Conservation (phyloP, 192 early-diverging fungal genomes). For the Rhizophagus clarus region DNA sequence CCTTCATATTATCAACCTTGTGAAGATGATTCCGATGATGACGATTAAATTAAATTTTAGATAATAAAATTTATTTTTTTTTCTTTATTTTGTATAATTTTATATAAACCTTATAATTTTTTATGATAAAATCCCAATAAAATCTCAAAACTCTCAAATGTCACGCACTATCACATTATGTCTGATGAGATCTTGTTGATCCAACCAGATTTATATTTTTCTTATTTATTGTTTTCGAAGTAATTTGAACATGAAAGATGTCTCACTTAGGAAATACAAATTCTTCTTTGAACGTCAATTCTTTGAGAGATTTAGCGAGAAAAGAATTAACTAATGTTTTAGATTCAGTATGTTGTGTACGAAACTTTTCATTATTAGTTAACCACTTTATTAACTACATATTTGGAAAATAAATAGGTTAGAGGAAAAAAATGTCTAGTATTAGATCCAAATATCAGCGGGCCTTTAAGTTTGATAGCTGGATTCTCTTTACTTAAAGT, state of each 20-base stretch:
- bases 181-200: no score
- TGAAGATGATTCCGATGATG: constrained; percentile 13
- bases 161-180: no score
- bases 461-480: constrained; percentile 82
- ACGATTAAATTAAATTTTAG: not conserved
- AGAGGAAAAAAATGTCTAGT: constrained; percentile 89
- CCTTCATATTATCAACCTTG: constrained; percentile 20
- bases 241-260: not conserved
- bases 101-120: no score
- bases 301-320: constrained; percentile 61
- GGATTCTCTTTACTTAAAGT: constrained; percentile 88
- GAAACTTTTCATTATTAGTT: not conserved
- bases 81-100: no score
- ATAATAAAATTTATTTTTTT: not conserved
- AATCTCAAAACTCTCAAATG: no score
- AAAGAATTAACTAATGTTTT: constrained; percentile 69
- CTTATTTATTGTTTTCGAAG: not conserved
- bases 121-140: no score
- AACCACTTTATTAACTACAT: not conserved
- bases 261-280: constrained; percentile 55
- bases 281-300: constrained; percentile 49
- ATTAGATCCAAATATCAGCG: constrained; percentile 81
- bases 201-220: no score
- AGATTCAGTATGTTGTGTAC: constrained; percentile 64
- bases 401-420: constrained; percentile 52